phyloP scores from a whole-genome alignment of 495 filamentous ascomycete species.

The Neurospora cerealis region DNA sequence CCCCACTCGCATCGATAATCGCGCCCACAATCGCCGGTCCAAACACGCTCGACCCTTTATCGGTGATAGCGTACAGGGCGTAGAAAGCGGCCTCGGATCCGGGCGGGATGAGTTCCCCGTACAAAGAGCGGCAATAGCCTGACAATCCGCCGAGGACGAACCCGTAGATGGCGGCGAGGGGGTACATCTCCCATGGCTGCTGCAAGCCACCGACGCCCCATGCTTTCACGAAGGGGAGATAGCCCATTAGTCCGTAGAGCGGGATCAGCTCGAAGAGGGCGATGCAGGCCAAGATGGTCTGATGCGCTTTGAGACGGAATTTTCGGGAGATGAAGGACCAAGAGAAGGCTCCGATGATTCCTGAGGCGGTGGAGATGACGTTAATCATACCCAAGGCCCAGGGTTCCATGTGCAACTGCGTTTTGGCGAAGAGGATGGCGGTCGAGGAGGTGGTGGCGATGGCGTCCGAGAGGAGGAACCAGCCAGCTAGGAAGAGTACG shows the following conservation, averaged over 20 bases:
- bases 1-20: conserved; percentile 81
- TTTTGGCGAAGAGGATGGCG: conserved; percentile 92
- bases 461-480: conserved; percentile 90
- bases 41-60: conserved; percentile 92
- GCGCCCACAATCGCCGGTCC: conserved; percentile 88
- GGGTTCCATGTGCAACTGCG: conserved; percentile 77
- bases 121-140: conserved; percentile 87
- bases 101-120: conserved; percentile 83
- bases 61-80: conserved; percentile 92
- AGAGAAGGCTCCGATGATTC: conserved; percentile 78
- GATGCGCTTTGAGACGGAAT: conserved; percentile 58
- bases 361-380: conserved; percentile 74
- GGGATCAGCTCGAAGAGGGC: conserved; percentile 86
- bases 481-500: conserved; percentile 76
- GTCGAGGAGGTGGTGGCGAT: conserved; percentile 94
- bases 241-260: conserved; percentile 82
- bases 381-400: conserved; percentile 87
- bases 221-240: conserved; percentile 66
- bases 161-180: conserved; percentile 81
- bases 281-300: conserved; percentile 88
- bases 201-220: conserved; percentile 77
- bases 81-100: conserved; percentile 95
- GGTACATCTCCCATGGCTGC: conserved; percentile 95
- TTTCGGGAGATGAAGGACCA: conserved; percentile 68
- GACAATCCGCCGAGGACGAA: conserved; percentile 89